Conservation (phyloP, 176 grass and related monocot species). For the Ananas comosus region DNA sequence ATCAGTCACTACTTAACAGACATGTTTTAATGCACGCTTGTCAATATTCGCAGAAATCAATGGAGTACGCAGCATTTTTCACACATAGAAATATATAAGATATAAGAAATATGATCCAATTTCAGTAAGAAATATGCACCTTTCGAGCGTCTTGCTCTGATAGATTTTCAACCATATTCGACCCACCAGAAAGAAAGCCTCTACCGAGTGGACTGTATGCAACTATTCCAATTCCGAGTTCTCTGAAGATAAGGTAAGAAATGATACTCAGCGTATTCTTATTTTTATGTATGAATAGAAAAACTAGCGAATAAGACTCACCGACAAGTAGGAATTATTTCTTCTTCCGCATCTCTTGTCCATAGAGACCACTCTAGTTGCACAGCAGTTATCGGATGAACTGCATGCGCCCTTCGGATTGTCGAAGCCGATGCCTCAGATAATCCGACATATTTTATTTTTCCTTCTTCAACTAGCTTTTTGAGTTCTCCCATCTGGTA, state of each 20-base stretch:
- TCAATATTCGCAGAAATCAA: no score
- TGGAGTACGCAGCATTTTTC: no score
- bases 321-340: conserved; percentile 64
- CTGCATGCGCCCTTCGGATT: conserved; percentile 48
- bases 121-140: conserved; percentile 12
- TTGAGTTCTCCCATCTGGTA: conserved; percentile 50
- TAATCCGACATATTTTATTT: conserved; percentile 57
- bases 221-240: conserved; percentile 70
- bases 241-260: conserved; percentile 11
- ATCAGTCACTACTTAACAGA: no score
- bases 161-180: conserved; percentile 28
- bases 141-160: conserved; percentile 34
- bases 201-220: conserved; percentile 56
- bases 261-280: no score
- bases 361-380: conserved; percentile 65
- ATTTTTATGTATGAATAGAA: no score
- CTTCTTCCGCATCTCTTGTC: conserved; percentile 57
- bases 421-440: conserved; percentile 53
- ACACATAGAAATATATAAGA: no score
- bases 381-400: conserved; percentile 52
- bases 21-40: no score
- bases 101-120: no score
- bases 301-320: not conserved
- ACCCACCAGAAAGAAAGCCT: conserved; percentile 39
- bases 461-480: conserved; percentile 58